Base-by-base conservation (phyloP, 108 stramenopile genomes). In the Parmales sp. region DNA sequence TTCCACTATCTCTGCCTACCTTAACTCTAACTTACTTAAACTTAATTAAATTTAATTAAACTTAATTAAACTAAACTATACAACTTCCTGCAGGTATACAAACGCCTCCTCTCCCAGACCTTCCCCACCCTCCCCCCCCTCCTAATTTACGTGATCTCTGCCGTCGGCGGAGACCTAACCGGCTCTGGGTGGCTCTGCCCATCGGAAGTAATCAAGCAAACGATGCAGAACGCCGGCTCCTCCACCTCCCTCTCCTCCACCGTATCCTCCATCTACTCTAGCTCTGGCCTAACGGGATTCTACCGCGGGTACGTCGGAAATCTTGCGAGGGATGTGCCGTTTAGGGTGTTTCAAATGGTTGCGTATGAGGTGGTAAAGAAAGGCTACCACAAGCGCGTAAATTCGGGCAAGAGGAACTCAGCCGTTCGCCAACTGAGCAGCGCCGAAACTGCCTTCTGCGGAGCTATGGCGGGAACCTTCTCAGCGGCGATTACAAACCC, bases 131-230 rank as follows among this genome's bases (percentile, higher is more conserved):
- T 70, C 5, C 79, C 76, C 37, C 84, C 83, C 1, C 78, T 82
- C 20, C 74, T 85, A 36, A 64, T 82, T 22, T 86, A 84, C 66
- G 84, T 84, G 4, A 25, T 80, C 8, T 65, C 86, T 8, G 86
- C 86, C 64, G 68, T 90, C 37, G 8, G 82, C 51, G 89, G 89
- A 8, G 89, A 90, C 76, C 44, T 90, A 25, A 90, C 89, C 0
- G 89, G 89, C 26, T 71, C 69, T 26, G 82, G 81, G 26, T 88
- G 85, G 83, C 70, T 90, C 0, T 87, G 86, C 67, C 89, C 89
- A 0, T 73, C 73, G 6, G 89, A 90, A 74, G 88, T 89, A 11
- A 66, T 90, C 39, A 90, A 90, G 46, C 86, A 88, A 65, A 82
- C 83, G 65, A 72, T 86, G 39, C 44, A 18, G 37, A 16, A 0